phyloP scores from a whole-genome alignment of 2,329 filamentous ascomycete genomes.

The Huntiella moniliformis region DNA sequence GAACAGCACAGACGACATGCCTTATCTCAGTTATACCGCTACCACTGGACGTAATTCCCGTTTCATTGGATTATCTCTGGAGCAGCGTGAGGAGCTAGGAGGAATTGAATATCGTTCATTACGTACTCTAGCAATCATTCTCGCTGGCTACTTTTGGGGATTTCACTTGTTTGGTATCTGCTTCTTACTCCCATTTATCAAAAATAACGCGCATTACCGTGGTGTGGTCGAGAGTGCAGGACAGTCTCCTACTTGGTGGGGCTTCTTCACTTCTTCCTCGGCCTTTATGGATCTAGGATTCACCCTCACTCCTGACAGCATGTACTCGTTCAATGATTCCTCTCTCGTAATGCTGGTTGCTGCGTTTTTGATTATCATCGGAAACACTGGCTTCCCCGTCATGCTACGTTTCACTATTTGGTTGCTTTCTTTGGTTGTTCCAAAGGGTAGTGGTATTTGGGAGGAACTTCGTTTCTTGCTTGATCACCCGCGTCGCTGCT shows the following conservation, averaged over 20 bases:
- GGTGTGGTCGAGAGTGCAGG: constrained; percentile 18
- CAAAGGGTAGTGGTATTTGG: constrained; percentile 51
- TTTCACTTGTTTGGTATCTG: constrained; percentile 64
- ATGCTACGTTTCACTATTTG: constrained; percentile 91
- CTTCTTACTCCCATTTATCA: constrained; percentile 65
- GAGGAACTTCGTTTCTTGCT: constrained; percentile 82
- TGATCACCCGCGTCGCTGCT: constrained; percentile 88
- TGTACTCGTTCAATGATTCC: constrained; percentile 70
- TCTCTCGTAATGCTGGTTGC: constrained; percentile 58
- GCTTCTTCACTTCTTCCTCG: constrained; percentile 70
- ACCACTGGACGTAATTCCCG: constrained; percentile 86
- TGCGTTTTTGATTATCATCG: constrained; percentile 77
- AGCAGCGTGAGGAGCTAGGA: constrained; percentile 84
- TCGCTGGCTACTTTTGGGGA: constrained; percentile 63
- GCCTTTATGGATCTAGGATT: constrained; percentile 93
- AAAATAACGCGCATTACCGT: constrained; percentile 37
- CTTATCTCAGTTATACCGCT: constrained; percentile 86
- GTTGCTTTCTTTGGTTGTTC: constrained; percentile 48
- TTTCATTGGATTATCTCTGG: constrained; percentile 72
- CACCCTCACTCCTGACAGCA: constrained; percentile 80
- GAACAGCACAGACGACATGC: constrained; percentile 33
- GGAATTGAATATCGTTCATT: constrained; percentile 91
- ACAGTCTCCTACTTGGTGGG: constrained; percentile 64
- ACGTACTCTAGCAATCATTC: constrained; percentile 63
- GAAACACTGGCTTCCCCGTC: constrained; percentile 88